Evolutionary conservation across 805 yeast species (phyloP).

Genomic region (Lipomyces starkeyi): DNA sequence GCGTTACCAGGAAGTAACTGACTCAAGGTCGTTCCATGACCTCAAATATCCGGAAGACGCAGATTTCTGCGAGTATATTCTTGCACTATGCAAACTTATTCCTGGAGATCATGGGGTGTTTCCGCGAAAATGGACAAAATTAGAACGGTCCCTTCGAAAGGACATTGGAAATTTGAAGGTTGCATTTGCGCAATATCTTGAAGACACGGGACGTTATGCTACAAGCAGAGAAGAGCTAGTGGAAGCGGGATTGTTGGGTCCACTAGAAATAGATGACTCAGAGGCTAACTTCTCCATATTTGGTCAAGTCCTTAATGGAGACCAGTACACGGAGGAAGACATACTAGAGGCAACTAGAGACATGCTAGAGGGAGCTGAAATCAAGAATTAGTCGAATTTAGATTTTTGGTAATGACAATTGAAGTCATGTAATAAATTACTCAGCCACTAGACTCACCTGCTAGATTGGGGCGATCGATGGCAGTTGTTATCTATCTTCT

Average conservation of each 20-base stretch:
- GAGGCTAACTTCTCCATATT: slow-evolving; percentile 18
- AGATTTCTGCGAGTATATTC: slow-evolving; percentile 57
- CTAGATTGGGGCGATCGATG: background rate
- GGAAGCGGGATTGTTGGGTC: slow-evolving; percentile 14
- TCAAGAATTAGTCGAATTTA: background rate
- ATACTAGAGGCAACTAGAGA: slow-evolving; percentile 17
- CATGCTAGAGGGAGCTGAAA: background rate
- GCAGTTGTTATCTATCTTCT: no score
- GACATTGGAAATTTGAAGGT: slow-evolving; percentile 28
- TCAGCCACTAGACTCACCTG: background rate
- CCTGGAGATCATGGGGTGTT: slow-evolving; percentile 31
- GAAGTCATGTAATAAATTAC: background rate
- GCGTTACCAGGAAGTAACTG: slow-evolving; percentile 54
- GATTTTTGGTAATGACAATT: background rate
- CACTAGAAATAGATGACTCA: slow-evolving; percentile 19
- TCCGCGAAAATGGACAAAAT: slow-evolving; percentile 34
- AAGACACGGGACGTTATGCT: slow-evolving; percentile 26
- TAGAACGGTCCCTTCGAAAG: slow-evolving; percentile 30
- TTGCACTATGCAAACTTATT: slow-evolving; percentile 20
- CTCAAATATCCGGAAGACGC: slow-evolving; percentile 64
- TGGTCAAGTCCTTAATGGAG: slow-evolving; percentile 27
- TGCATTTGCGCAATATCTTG: slow-evolving; percentile 27
- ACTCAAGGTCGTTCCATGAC: slow-evolving; percentile 58
- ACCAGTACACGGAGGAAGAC: slow-evolving; percentile 30
- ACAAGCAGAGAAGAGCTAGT: slow-evolving; percentile 25